Evolutionary conservation across 2,329 filamentous ascomycete genomes (phyloP).

Genomic region (Raffaelea arxii): DNA sequence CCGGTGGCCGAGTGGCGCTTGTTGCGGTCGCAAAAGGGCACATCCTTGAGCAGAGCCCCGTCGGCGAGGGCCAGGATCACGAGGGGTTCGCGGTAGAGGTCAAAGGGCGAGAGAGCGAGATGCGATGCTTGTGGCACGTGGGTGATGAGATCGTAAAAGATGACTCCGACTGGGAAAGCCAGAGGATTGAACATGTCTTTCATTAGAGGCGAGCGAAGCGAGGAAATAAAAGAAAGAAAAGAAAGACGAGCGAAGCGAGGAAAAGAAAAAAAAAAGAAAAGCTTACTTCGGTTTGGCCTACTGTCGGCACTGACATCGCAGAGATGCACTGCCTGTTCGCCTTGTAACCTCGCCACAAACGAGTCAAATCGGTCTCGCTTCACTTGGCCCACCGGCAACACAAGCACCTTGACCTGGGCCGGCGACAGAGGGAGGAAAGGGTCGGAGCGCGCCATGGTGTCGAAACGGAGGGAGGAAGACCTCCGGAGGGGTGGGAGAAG

Average conservation of each 20-base stretch:
- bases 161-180: slow-evolving; percentile 74
- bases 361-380: slow-evolving; percentile 68
- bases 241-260: not conserved
- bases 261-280: slow-evolving; percentile 18
- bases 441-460: slow-evolving; percentile 44
- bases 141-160: slow-evolving; percentile 81
- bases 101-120: slow-evolving; percentile 74
- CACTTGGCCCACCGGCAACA: slow-evolving; percentile 80
- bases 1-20: slow-evolving; percentile 44
- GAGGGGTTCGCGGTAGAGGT: slow-evolving; percentile 77
- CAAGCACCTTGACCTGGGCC: slow-evolving; percentile 78
- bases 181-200: slow-evolving; percentile 89
- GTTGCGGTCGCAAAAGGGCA: slow-evolving; percentile 30
- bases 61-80: slow-evolving; percentile 80
- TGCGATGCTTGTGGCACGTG: slow-evolving; percentile 73
- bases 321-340: slow-evolving; percentile 72
- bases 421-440: slow-evolving; percentile 84
- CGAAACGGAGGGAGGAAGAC: not conserved
- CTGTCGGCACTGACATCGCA: slow-evolving; percentile 80
- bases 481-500: too few relatives aligned
- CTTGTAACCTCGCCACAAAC: slow-evolving; percentile 69
- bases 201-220: not conserved
- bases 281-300: slow-evolving; percentile 75
- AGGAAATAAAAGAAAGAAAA: not conserved
- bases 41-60: slow-evolving; percentile 55